phyloP scores from a whole-genome alignment of 345 rosid genomes.

The Tarenaya hassleriana region DNA sequence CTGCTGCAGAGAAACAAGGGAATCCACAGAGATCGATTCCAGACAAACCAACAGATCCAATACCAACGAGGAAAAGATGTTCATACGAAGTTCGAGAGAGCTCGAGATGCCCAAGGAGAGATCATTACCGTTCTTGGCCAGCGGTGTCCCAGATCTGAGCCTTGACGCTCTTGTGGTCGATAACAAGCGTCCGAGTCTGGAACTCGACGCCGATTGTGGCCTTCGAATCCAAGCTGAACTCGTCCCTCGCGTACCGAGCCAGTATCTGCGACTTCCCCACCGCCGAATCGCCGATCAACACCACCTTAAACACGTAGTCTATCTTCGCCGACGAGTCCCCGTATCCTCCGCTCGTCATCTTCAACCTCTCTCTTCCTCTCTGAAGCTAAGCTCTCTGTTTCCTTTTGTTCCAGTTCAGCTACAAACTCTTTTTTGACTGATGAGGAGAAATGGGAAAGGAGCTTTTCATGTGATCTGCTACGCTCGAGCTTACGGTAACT shows the following conservation, averaged over 20 bases:
- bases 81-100: too few species aligned
- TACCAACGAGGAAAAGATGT: neutral
- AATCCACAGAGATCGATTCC: slow-evolving; percentile 14
- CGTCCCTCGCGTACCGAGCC: slow-evolving; percentile 72
- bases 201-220: slow-evolving; percentile 96
- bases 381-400: slow-evolving; percentile 8
- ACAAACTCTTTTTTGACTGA: too few species aligned
- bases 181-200: slow-evolving; percentile 74
- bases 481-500: slow-evolving; percentile 10
- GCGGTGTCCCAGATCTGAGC: slow-evolving; percentile 99
- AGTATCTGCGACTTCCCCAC: slow-evolving; percentile 89
- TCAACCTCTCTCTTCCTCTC: slow-evolving; percentile 1
- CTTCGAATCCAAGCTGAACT: slow-evolving; percentile 83
- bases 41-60: neutral
- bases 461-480: slow-evolving; percentile 14
- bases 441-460: neutral
- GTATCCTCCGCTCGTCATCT: slow-evolving; percentile 55
- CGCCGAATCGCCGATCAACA: slow-evolving; percentile 86
- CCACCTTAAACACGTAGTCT: slow-evolving; percentile 80
- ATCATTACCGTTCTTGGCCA: slow-evolving; percentile 74
- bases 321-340: slow-evolving; percentile 60
- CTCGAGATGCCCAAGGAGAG: neutral
- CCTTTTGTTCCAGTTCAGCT: too few species aligned
- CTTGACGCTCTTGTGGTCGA: slow-evolving; percentile 78
- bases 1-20: neutral